Percentiles rank a stretch among this genome's conserved stretches.
Evolutionary conservation across 73 alveolate genomes (phyloP).

Genomic region (Paramecium sexaurelia): DNA sequence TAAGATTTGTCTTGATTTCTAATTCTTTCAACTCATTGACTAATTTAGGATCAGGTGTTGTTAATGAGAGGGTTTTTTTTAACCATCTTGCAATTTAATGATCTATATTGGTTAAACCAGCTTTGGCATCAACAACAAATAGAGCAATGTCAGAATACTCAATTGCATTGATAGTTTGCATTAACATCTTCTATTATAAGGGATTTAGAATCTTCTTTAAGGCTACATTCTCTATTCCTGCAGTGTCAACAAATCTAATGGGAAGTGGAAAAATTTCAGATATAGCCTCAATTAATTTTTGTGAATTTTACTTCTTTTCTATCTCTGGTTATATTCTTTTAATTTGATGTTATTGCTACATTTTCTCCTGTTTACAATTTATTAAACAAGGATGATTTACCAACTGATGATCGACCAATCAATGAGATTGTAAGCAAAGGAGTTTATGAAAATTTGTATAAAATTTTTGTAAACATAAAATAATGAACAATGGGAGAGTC

Average conservation of each 20-base stretch:
- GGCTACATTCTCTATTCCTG: conserved; percentile 83
- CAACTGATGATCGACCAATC: conserved; percentile 84
- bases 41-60: conserved; percentile 36
- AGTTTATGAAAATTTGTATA: neutral
- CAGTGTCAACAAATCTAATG: conserved; percentile 87
- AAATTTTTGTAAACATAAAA: conserved; percentile 8
- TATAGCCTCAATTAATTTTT: conserved; percentile 63
- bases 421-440: conserved; percentile 69
- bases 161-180: conserved; percentile 76
- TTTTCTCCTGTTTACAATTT: conserved; percentile 67
- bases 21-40: conserved; percentile 64
- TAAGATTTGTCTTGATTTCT: conserved; percentile 34
- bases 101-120: conserved; percentile 81
- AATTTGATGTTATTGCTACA: conserved; percentile 73
- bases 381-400: conserved; percentile 77
- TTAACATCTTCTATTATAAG: conserved; percentile 67
- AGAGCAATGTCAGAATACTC: conserved; percentile 80
- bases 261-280: conserved; percentile 76
- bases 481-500: neutral
- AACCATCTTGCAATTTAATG: conserved; percentile 80
- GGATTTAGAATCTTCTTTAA: conserved; percentile 23
- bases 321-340: conserved; percentile 81
- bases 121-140: conserved; percentile 79
- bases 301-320: conserved; percentile 74
- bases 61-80: conserved; percentile 17